Base-by-base conservation (phyloP, 768 basidiomycete species). In the Flagelloscypha sp. region DNA sequence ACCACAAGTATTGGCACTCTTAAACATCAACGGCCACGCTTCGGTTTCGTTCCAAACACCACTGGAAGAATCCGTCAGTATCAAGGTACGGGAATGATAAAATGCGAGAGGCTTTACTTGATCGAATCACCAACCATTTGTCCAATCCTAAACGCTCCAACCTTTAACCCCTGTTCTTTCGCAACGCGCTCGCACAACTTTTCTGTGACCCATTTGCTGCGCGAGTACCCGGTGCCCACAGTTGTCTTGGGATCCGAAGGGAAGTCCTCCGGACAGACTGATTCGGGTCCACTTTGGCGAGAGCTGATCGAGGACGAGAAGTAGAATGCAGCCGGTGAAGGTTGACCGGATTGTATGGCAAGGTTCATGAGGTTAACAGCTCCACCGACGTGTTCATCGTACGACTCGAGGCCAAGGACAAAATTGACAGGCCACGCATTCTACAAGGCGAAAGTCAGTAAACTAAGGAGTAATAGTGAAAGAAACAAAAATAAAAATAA, bases 391-490 rank as follows among this genome's bases (percentile, higher is more conserved):
- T 74, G 71, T 7, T 58, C 52, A 12, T 52, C 49, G 36, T 43
- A 54, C 32, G 66, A 68, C 9, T 57, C 53, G 30, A 68, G 53
- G 30, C 53, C 54, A 24, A 74, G 52, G 33, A 59, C 63, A 42
- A 76, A 75, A 48, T 76, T 75, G 37, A 76, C 74, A 1, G 68
- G 63, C 74, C 74, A 75, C 7, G 70, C 72, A 33, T 68, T 73
- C 68, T 70, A 33, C 13, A 20, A 12, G 29, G 32, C 8, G 13
- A n/a, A 9, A n/a, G 18, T 22, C n/a, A 27, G 27, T 34, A 7
- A 13, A 21, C 20, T 13, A 35, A 12, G 10, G 10, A 30, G 10
- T 7, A 23, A 15, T 10, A 8, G 13, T 15, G 21, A 6, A 24
- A 35, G 12, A 35, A 27, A n/a, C 19, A 23, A 20, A 17, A 27